Evolutionary conservation across 345 rosid species (phyloP), one percentile per base, ranked within the genome.

Genomic region (Eucalyptus marginata): DNA sequence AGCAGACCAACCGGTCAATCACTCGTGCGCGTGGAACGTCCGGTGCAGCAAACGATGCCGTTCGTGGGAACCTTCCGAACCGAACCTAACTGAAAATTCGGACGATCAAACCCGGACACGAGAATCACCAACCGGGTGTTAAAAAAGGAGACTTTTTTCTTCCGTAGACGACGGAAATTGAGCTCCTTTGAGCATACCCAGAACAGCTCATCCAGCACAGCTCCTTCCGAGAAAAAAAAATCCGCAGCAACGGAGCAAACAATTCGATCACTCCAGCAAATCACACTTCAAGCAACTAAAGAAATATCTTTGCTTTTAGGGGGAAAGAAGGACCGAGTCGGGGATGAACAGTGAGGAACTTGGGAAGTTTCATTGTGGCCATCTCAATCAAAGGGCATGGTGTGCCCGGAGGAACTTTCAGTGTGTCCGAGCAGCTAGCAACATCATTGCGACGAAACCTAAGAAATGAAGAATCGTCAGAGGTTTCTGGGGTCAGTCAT

Each of bases 1-100:
- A 83, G 40, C 33, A 31, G 40, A 89, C 86, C 92, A 52, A 90
- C 80, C 80, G 86, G 93, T 92, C 93, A 92, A 91, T 46, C 50
- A 49, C 81, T 88, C 47, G 12, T 36, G 25, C 52, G 76, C 33
- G 81, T 52, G 84, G 90, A 89, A 62, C 58, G 90, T 89, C 89
- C 47, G 88, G 88, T 88, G 85, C 7, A 86, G 58, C 47, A 36
- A 76, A 76, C 83, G 83, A 76, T 36, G 83, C 83, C 83, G 83
- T 76, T 76, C 47, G 47, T 2, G 22, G 47, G 83, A 76, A 36
- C 58, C 25, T 52, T 10, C 27, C 10, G 83, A 76, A 76, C 83
- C 13, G 27, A 36, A 76, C 83, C 83, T 2, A 20, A 20, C 27
- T 10, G 83, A 71, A 71, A 71, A 40, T 71, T 71, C 46, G 27